Evolutionary conservation across 129 eudicot species (phyloP).

Genomic region (Lonicera japonica): DNA sequence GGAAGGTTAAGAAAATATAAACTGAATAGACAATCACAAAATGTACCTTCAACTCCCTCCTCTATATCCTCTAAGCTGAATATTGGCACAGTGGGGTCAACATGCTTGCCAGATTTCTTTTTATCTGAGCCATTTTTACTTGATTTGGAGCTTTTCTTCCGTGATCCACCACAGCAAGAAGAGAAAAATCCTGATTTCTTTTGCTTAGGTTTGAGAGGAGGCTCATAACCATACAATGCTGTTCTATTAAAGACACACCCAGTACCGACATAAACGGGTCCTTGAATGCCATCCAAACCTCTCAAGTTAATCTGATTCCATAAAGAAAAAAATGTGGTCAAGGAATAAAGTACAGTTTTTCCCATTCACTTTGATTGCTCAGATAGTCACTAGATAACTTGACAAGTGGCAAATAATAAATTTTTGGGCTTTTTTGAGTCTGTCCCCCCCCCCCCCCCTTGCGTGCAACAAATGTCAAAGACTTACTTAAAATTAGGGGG

Average conservation of each 20-base stretch:
- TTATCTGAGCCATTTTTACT: slow-evolving; percentile 85
- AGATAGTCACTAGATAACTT: not conserved
- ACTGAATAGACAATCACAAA: not conserved
- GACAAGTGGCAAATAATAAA: not conserved
- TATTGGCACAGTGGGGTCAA: slow-evolving; percentile 93
- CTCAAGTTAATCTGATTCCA: slow-evolving; percentile 85
- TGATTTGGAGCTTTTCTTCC: slow-evolving; percentile 69
- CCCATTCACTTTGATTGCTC: not conserved
- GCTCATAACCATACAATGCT: slow-evolving; percentile 98
- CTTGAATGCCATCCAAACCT: slow-evolving; percentile 99
- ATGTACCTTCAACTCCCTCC: slow-evolving; percentile 95
- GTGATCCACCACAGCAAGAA: slow-evolving; percentile 77
- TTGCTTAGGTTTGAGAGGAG: slow-evolving; percentile 88
- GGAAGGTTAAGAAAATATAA: not conserved
- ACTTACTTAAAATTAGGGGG: too few species aligned
- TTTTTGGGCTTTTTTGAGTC: too few species aligned
- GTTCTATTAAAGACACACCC: slow-evolving; percentile 99
- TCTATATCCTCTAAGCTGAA: slow-evolving; percentile 95
- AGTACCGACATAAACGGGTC: slow-evolving; percentile 99
- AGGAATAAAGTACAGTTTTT: not conserved
- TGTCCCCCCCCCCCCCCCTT: too few species aligned
- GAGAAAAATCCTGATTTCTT: slow-evolving; percentile 77
- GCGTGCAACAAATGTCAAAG: too few species aligned
- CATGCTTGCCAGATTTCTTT: slow-evolving; percentile 89
- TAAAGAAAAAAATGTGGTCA: slow-evolving; percentile 9